Evolutionary conservation across 2,329 filamentous ascomycete genomes (phyloP).

Genomic region (Hymenoscyphus occultus): DNA sequence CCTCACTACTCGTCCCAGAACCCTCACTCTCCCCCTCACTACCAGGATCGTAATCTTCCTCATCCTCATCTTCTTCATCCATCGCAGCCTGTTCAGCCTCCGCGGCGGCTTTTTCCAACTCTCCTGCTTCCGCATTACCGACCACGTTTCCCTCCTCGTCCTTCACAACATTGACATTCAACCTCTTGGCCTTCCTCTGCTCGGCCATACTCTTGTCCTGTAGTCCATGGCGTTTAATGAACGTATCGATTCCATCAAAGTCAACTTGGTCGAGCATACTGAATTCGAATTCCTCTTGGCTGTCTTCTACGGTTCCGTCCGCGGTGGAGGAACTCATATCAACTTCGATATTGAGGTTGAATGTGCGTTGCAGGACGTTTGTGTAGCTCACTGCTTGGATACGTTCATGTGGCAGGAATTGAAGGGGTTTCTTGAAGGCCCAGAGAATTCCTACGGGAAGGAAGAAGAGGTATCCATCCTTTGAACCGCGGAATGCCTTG

Average conservation of each 20-base stretch:
- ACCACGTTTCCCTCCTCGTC: conserved; percentile 42
- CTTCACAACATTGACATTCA: conserved; percentile 52
- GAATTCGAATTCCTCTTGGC: conserved; percentile 62
- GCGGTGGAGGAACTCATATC: conserved; percentile 36
- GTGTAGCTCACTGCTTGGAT: conserved; percentile 65
- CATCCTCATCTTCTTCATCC: conserved; percentile 61
- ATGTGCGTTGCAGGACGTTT: conserved; percentile 64
- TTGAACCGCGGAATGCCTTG: conserved; percentile 63
- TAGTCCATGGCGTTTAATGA: conserved; percentile 57
- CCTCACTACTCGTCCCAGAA: conserved; percentile 50
- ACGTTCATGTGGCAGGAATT: conserved; percentile 60
- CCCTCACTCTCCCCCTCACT: conserved; percentile 55
- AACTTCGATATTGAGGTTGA: conserved; percentile 64
- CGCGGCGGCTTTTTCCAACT: conserved; percentile 33
- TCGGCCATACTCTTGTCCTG: conserved; percentile 69
- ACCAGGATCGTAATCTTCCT: conserved; percentile 62
- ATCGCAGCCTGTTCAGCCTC: conserved; percentile 44
- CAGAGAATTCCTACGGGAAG: conserved; percentile 64
- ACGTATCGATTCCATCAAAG: conserved; percentile 62
- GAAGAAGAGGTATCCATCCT: conserved; percentile 68
- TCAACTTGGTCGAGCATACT: conserved; percentile 69
- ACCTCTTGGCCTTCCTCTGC: conserved; percentile 60
- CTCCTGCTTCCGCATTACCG: conserved; percentile 40
- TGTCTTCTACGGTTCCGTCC: conserved; percentile 39
- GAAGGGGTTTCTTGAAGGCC: conserved; percentile 67